Percentiles rank a stretch among this genome's conserved stretches.
phyloP scores from a whole-genome alignment of 176 grass and related monocot genomes.

The Puccinellia tenuiflora region DNA sequence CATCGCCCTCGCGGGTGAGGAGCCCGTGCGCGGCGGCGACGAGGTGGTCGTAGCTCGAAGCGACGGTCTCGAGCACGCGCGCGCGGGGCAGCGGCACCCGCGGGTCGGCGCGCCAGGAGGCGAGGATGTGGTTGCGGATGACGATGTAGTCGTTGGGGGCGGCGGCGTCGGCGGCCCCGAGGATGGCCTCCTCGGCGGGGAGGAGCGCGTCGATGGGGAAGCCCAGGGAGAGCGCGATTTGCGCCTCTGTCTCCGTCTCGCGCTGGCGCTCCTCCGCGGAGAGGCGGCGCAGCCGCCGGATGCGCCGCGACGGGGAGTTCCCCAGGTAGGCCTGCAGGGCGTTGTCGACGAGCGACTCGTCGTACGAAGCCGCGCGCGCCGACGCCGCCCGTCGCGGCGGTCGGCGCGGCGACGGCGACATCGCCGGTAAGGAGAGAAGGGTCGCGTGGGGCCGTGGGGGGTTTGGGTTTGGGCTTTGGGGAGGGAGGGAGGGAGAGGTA shows the following conservation, averaged over 20 bases:
- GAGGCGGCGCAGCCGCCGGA: slow-evolving; percentile 44
- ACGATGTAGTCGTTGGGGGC: slow-evolving; percentile 87
- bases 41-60: slow-evolving; percentile 65
- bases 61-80: slow-evolving; percentile 64
- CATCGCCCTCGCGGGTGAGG: slow-evolving; percentile 73
- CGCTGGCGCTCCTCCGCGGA: slow-evolving; percentile 66
- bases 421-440: background rate
- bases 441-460: background rate
- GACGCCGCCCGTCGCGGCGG: slow-evolving; percentile 34
- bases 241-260: slow-evolving; percentile 90
- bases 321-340: slow-evolving; percentile 63
- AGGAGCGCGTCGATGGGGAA: slow-evolving; percentile 82
- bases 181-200: slow-evolving; percentile 45
- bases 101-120: slow-evolving; percentile 79
- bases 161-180: slow-evolving; percentile 16
- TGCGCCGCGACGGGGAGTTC: slow-evolving; percentile 29
- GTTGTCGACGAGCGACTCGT: slow-evolving; percentile 66
- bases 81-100: slow-evolving; percentile 46
- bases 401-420: slow-evolving; percentile 16
- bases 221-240: slow-evolving; percentile 69
- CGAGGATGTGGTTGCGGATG: slow-evolving; percentile 91
- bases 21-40: slow-evolving; percentile 62
- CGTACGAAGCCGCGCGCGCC: slow-evolving; percentile 42
- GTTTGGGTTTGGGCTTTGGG: background rate
- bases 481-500: background rate